phyloP scores from a whole-genome alignment of 352 stramenopile species.

The Blastocystis sp. region DNA sequence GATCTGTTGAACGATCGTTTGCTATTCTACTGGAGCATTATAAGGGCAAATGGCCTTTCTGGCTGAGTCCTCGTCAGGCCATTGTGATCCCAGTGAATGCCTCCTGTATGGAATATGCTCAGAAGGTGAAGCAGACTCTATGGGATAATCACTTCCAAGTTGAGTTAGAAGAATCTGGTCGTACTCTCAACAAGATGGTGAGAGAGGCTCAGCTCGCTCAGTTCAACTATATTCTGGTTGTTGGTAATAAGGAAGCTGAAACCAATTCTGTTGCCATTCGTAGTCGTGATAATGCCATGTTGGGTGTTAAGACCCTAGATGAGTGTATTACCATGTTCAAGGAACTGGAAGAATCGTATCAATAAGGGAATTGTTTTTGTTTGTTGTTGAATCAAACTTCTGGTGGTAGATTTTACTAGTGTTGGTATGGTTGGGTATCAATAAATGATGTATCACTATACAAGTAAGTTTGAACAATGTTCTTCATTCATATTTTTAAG shows the following conservation, averaged over 20 bases:
- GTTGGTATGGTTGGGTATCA: no score
- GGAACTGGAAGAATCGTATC: conserved; percentile 39
- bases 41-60: conserved; percentile 94
- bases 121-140: conserved; percentile 54
- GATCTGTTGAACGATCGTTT: conserved; percentile 91
- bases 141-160: conserved; percentile 82
- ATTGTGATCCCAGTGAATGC: conserved; percentile 89
- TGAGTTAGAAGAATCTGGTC: conserved; percentile 85
- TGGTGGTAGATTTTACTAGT: no score
- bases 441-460: no score
- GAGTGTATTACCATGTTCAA: conserved; percentile 76
- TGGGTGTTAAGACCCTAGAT: conserved; percentile 84
- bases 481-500: no score
- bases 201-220: conserved; percentile 87
- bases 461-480: no score
- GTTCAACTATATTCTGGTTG: conserved; percentile 96
- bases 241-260: conserved; percentile 83
- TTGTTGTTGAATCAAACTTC: no score
- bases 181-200: conserved; percentile 97
- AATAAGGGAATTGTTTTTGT: conserved; percentile 19
- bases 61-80: conserved; percentile 87
- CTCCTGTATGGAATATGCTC: conserved; percentile 84
- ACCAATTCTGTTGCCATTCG: conserved; percentile 83
- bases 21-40: conserved; percentile 94
- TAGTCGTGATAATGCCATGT: conserved; percentile 83